Percentiles rank a stretch among this genome's conserved stretches.
These are phyloP conservation scores for Purpureocillium takamizusanense DNA, from an alignment of 2,329 filamentous ascomycete genomes.

Conservation along the genomic window DNA sequence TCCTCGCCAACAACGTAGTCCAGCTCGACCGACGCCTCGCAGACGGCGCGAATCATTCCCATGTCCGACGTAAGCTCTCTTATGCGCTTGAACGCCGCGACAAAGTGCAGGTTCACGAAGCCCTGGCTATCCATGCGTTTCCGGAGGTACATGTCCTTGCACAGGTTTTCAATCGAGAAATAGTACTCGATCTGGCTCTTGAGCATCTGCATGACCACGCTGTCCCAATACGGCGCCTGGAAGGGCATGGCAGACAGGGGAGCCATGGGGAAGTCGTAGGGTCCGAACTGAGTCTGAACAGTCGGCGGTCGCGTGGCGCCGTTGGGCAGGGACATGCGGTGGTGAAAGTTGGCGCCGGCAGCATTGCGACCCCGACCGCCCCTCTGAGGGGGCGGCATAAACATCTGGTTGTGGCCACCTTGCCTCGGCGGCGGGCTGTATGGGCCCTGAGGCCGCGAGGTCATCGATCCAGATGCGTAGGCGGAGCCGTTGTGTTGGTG, in stretches of 20 bases:
- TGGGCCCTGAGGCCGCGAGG: slow-evolving; percentile 24
- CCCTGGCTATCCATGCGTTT: slow-evolving; percentile 93
- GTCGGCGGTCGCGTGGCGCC: slow-evolving; percentile 23
- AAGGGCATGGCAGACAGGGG: slow-evolving; percentile 27
- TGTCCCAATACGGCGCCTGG: slow-evolving; percentile 42
- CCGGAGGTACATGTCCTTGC: slow-evolving; percentile 84
- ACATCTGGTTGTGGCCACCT: slow-evolving; percentile 24
- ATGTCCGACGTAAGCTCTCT: slow-evolving; percentile 43
- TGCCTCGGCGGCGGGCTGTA: slow-evolving; percentile 38
- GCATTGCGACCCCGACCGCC: slow-evolving; percentile 25
- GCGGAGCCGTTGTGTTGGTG: slow-evolving; percentile 19
- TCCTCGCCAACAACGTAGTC: slow-evolving; percentile 71
- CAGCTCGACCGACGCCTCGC: slow-evolving; percentile 60
- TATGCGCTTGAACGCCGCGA: slow-evolving; percentile 76
- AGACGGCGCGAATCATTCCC: slow-evolving; percentile 66
- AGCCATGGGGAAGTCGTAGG: slow-evolving; percentile 30
- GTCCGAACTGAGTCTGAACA: slow-evolving; percentile 23
- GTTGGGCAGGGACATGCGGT: slow-evolving; percentile 31
- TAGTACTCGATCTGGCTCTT: slow-evolving; percentile 72
- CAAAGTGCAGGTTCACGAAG: slow-evolving; percentile 71
- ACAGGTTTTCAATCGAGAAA: slow-evolving; percentile 90
- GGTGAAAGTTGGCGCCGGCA: slow-evolving; percentile 23
- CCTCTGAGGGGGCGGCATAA: slow-evolving; percentile 21
- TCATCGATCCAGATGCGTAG: slow-evolving; percentile 22
- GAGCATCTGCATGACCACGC: slow-evolving; percentile 33